phyloP scores from a whole-genome alignment of 495 filamentous ascomycete species.

The Xylaria flabelliformis region DNA sequence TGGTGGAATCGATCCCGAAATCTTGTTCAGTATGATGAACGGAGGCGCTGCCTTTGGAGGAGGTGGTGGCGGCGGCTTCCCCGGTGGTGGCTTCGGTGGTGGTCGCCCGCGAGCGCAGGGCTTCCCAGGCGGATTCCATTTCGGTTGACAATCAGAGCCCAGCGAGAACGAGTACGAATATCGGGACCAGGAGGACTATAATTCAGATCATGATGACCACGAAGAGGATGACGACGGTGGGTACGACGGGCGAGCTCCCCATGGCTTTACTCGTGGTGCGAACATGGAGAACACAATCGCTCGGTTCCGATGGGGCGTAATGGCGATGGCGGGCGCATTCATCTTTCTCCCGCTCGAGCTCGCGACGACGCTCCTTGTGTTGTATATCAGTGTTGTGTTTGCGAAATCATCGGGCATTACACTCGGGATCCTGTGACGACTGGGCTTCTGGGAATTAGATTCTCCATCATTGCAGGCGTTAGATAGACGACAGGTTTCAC shows the following conservation, averaged over 20 bases:
- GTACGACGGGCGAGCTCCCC: constrained; percentile 25
- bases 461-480: constrained; percentile 43
- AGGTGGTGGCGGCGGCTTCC: constrained; percentile 37
- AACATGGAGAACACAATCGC: constrained; percentile 35
- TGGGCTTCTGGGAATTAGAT: constrained; percentile 35
- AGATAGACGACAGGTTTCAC: constrained; percentile 33
- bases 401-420: constrained; percentile 38
- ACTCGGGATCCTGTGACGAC: constrained; percentile 38
- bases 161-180: constrained; percentile 38
- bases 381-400: constrained; percentile 41
- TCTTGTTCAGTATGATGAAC: constrained; percentile 75
- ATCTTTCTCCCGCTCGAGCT: constrained; percentile 38
- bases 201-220: constrained; percentile 30
- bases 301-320: constrained; percentile 38
- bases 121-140: constrained; percentile 52
- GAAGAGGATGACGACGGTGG: constrained; percentile 30
- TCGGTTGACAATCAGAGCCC: constrained; percentile 54
- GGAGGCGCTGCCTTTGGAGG: constrained; percentile 54
- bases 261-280: constrained; percentile 38
- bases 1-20: constrained; percentile 72
- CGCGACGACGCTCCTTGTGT: constrained; percentile 38
- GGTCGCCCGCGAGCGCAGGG: constrained; percentile 45
- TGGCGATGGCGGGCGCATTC: constrained; percentile 35
- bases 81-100: constrained; percentile 38
- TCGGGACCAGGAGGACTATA: constrained; percentile 26